Conservation (phyloP, 1,284 basidiomycete genomes). For the Trametes hirsuta region DNA sequence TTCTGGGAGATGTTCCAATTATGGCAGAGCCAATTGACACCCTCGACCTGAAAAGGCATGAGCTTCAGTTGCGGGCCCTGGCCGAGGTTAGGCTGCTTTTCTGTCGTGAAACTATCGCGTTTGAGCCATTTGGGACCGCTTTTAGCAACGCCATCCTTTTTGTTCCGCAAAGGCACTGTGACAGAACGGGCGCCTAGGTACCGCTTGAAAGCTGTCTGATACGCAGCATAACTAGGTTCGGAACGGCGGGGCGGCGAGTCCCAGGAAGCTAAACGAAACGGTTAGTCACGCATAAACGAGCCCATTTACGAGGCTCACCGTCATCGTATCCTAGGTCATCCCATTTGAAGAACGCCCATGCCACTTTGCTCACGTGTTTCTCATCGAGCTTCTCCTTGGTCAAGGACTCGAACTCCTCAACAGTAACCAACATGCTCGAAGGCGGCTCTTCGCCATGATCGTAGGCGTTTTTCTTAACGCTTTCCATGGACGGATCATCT, state of each 20-base stretch:
- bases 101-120: conserved; percentile 49
- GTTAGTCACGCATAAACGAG: neutral
- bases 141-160: conserved; percentile 37
- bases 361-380: conserved; percentile 60
- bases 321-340: conserved; percentile 88
- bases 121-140: conserved; percentile 46
- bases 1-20: conserved; percentile 90
- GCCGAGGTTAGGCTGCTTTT: conserved; percentile 62
- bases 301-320: conserved; percentile 48
- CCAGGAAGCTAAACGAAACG: conserved; percentile 70
- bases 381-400: conserved; percentile 47
- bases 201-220: conserved; percentile 63
- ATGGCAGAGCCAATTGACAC: conserved; percentile 90
- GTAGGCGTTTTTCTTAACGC: conserved; percentile 46
- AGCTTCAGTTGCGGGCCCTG: conserved; percentile 64
- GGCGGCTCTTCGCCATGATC: conserved; percentile 62
- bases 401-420: conserved; percentile 62
- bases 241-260: conserved; percentile 78
- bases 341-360: conserved; percentile 91
- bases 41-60: conserved; percentile 90
- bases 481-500: conserved; percentile 27
- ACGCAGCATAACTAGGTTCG: conserved; percentile 64
- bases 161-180: conserved; percentile 55
- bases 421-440: conserved; percentile 50
- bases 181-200: conserved; percentile 71